Percentiles rank a stretch among this genome's conserved stretches.
Conservation (phyloP, 1,284 basidiomycete species). For the Rhodotorula glutinis region DNA sequence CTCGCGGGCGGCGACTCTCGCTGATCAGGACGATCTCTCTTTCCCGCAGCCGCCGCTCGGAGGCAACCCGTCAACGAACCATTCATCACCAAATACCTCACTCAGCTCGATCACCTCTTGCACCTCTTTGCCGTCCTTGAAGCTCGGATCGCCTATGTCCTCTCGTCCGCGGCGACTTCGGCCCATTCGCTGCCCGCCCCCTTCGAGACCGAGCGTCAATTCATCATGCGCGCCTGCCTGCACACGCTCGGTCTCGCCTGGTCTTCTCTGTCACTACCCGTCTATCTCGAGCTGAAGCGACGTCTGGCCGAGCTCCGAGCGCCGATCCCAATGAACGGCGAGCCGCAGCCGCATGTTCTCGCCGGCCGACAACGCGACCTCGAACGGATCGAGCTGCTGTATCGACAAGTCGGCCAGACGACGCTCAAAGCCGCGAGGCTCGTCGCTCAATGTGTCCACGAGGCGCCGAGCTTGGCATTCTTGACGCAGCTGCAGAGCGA, state of each 20-base stretch:
- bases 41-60: slow-evolving; percentile 30
- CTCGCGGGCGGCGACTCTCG: too few relatives aligned
- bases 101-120: slow-evolving; percentile 32
- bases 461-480: slow-evolving; percentile 32
- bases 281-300: slow-evolving; percentile 26
- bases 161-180: slow-evolving; percentile 29
- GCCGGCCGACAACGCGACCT: slow-evolving; percentile 15
- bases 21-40: too few relatives aligned
- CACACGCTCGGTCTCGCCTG: slow-evolving; percentile 33
- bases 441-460: slow-evolving; percentile 30
- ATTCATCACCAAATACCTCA: slow-evolving; percentile 30
- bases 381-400: slow-evolving; percentile 25
- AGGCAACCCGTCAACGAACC: slow-evolving; percentile 31
- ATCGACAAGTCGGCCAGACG: slow-evolving; percentile 12
- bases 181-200: slow-evolving; percentile 30
- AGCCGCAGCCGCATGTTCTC: background rate
- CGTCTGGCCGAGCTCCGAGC: slow-evolving; percentile 11
- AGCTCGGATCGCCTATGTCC: slow-evolving; percentile 28
- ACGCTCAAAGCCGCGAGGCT: slow-evolving; percentile 33
- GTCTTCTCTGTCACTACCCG: slow-evolving; percentile 28
- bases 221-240: slow-evolving; percentile 34
- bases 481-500: slow-evolving; percentile 28
- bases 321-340: background rate
- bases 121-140: slow-evolving; percentile 33
- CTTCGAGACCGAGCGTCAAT: slow-evolving; percentile 30